Evolutionary conservation across 2,329 filamentous ascomycete species (phyloP).

Genomic region (Alternaria sp.): DNA sequence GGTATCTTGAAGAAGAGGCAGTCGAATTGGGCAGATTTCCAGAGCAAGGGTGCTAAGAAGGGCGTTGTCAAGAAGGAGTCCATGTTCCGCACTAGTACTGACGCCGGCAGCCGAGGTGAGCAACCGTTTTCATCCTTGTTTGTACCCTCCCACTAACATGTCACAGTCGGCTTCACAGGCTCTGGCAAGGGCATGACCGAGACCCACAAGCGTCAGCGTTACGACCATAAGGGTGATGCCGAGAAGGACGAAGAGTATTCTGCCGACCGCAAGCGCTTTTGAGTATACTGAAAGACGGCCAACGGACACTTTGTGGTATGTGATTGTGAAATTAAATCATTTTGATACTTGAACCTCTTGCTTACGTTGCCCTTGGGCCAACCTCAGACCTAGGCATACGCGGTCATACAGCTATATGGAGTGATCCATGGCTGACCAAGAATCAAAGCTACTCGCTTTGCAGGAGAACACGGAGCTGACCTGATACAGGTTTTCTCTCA

Average conservation of each 20-base stretch:
- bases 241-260: constrained; percentile 35
- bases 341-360: constrained; percentile 21
- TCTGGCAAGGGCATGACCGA: constrained; percentile 97
- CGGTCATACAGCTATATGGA: constrained; percentile 1
- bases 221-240: constrained; percentile 70
- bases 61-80: constrained; percentile 86
- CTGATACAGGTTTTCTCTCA: constrained; percentile 10
- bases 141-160: constrained; percentile 30
- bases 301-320: constrained; percentile 14
- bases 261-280: constrained; percentile 18
- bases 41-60: constrained; percentile 70
- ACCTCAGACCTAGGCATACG: constrained; percentile 23
- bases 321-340: constrained; percentile 1
- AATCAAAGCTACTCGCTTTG: constrained; percentile 10
- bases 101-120: constrained; percentile 84
- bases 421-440: constrained; percentile 5
- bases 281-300: background rate
- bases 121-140: background rate
- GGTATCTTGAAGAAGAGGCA: constrained; percentile 92
- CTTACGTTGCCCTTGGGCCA: constrained; percentile 30
- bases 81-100: constrained; percentile 95
- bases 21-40: constrained; percentile 95
- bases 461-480: constrained; percentile 12
- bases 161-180: constrained; percentile 89
- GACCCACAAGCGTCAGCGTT: constrained; percentile 81